Percentiles rank a stretch among this genome's conserved stretches.
These are phyloP conservation scores for Sugiyamaella japonica DNA, from an alignment of 1,139 yeast genomes.

Conservation along the genomic window DNA sequence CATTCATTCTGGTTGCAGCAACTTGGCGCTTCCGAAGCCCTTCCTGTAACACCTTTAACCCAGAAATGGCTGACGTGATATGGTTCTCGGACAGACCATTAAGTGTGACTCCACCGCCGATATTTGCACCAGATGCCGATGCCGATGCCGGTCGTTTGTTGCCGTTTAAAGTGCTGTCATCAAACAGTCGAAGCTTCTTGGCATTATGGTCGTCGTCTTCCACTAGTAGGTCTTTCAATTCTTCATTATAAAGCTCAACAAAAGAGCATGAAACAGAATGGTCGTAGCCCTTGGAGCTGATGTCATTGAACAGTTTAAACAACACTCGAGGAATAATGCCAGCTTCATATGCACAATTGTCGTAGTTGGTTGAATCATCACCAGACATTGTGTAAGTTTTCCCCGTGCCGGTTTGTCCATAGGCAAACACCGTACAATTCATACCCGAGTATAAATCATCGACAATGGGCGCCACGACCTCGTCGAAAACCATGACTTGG, in stretches of 20 bases:
- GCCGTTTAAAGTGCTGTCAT: conserved; percentile 35
- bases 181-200: conserved; percentile 47
- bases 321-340: conserved; percentile 71
- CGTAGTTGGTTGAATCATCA: conserved; percentile 41
- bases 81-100: conserved; percentile 49
- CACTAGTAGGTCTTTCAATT: conserved; percentile 56
- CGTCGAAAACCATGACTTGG: conserved; percentile 58
- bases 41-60: conserved; percentile 44
- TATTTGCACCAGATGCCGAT: neutral
- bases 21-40: conserved; percentile 56
- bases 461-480: conserved; percentile 60
- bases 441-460: conserved; percentile 58
- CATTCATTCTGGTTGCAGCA: conserved; percentile 64
- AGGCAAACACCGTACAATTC: conserved; percentile 73
- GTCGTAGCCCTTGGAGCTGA: conserved; percentile 45
- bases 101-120: conserved; percentile 37
- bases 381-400: conserved; percentile 89
- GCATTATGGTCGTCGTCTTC: conserved; percentile 34
- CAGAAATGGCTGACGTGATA: conserved; percentile 38
- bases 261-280: conserved; percentile 67
- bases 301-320: conserved; percentile 25
- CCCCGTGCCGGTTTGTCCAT: conserved; percentile 91
- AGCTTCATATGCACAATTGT: conserved; percentile 41
- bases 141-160: neutral
- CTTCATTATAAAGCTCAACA: conserved; percentile 74